A percentile compares a stretch with the other conserved stretches of the same genome.
Conservation (phyloP, 1,284 basidiomycete genomes). For the Cutaneotrichosporon sp. region DNA sequence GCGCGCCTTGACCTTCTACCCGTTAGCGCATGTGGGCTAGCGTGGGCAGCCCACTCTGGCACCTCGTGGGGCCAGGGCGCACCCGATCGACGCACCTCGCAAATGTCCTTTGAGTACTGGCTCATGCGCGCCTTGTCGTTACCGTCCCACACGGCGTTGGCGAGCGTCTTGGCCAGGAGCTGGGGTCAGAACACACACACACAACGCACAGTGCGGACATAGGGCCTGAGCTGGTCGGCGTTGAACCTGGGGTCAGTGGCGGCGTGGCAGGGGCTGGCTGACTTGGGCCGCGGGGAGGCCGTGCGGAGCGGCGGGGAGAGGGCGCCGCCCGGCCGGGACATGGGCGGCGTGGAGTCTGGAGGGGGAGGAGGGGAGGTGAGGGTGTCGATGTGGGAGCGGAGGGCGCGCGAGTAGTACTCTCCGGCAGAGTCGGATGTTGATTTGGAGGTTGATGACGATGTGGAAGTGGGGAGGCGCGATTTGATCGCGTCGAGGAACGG, state of each 20-base stretch:
- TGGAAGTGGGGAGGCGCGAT: neutral
- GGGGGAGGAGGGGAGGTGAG: constrained; percentile 10
- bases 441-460: constrained; percentile 1
- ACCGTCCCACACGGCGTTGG: constrained; percentile 33
- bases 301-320: constrained; percentile 8
- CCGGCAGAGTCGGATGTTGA: neutral
- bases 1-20: constrained; percentile 42
- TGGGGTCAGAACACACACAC: constrained; percentile 6
- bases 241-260: constrained; percentile 31
- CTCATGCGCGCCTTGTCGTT: constrained; percentile 38
- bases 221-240: constrained; percentile 39
- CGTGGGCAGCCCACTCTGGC: neutral
- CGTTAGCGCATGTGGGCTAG: neutral
- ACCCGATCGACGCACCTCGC: constrained; percentile 37
- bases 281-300: constrained; percentile 13
- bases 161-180: constrained; percentile 34
- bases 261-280: neutral
- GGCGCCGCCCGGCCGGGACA: constrained; percentile 3
- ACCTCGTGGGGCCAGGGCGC: neutral
- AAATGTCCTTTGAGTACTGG: constrained; percentile 41
- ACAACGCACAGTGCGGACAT: constrained; percentile 36
- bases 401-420: constrained; percentile 20
- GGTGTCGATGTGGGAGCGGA: constrained; percentile 15
- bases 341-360: constrained; percentile 1
- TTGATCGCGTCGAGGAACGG: constrained; percentile 16